phyloP scores from a whole-genome alignment of 139 green algal genomes.

The Pycnococcus provasolii region DNA sequence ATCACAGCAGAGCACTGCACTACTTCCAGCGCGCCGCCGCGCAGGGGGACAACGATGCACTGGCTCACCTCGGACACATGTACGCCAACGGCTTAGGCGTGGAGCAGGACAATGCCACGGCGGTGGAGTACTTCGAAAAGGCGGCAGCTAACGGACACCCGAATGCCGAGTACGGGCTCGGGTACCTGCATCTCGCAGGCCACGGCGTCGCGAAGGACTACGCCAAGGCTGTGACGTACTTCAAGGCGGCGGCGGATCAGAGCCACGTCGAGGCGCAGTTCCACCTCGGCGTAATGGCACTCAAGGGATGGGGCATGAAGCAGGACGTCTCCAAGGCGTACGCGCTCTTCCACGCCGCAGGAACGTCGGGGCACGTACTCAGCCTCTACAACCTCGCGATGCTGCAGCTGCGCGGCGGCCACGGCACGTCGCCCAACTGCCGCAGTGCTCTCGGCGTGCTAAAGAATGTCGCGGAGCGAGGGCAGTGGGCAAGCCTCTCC shows the following conservation, averaged over 20 bases:
- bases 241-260: conserved; percentile 26
- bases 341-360: conserved; percentile 41
- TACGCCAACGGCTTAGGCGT: conserved; percentile 66
- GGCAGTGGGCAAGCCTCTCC: conserved; percentile 34
- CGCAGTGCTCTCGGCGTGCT: conserved; percentile 35
- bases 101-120: conserved; percentile 40
- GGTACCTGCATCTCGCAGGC: conserved; percentile 80
- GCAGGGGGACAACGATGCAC: conserved; percentile 58
- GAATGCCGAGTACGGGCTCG: conserved; percentile 68
- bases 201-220: conserved; percentile 37
- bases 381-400: conserved; percentile 85
- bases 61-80: conserved; percentile 76
- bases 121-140: conserved; percentile 25
- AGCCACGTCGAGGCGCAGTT: conserved; percentile 33
- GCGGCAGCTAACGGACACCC: conserved; percentile 40
- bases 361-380: conserved; percentile 51
- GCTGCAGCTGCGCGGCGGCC: conserved; percentile 57
- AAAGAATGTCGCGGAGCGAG: conserved; percentile 52
- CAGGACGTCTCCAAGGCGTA: conserved; percentile 45
- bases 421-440: conserved; percentile 43
- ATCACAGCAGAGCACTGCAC: conserved; percentile 46
- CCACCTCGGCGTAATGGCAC: conserved; percentile 35
- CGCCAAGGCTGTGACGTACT: conserved; percentile 25
- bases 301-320: conserved; percentile 22
- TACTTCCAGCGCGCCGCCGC: conserved; percentile 42